Evolutionary conservation across 2,329 filamentous ascomycete species (phyloP).

Genomic region (Cadophora malorum): DNA sequence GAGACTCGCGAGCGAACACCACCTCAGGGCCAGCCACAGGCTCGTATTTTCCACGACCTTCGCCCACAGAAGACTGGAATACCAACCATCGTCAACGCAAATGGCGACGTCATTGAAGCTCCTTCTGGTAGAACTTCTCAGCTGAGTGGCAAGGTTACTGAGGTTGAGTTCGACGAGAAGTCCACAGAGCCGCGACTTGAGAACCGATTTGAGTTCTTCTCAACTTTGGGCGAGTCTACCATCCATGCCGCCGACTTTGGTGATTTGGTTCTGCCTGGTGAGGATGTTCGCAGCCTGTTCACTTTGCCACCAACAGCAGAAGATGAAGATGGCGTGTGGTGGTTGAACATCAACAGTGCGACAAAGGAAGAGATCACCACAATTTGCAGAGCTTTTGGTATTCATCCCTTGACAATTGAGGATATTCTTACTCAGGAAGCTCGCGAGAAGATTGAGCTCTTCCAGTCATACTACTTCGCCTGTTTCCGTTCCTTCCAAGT

Average conservation of each 20-base stretch:
- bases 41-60: slow-evolving; percentile 45
- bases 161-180: slow-evolving; percentile 32
- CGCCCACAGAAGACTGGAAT: slow-evolving; percentile 33
- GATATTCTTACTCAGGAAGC: slow-evolving; percentile 96
- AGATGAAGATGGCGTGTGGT: slow-evolving; percentile 86
- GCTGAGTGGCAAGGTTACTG: slow-evolving; percentile 54
- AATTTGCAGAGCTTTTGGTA: slow-evolving; percentile 92
- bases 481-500: slow-evolving; percentile 92
- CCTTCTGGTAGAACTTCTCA: slow-evolving; percentile 53
- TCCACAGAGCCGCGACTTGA: slow-evolving; percentile 39
- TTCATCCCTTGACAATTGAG: slow-evolving; percentile 94
- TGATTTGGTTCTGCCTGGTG: slow-evolving; percentile 86
- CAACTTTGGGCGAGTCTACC: slow-evolving; percentile 90
- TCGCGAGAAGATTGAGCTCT: slow-evolving; percentile 97
- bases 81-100: slow-evolving; percentile 49
- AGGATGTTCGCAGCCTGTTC: slow-evolving; percentile 89
- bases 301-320: slow-evolving; percentile 67
- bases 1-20: slow-evolving; percentile 54
- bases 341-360: slow-evolving; percentile 92
- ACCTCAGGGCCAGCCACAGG: slow-evolving; percentile 42
- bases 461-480: slow-evolving; percentile 97
- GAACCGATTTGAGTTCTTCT: slow-evolving; percentile 93
- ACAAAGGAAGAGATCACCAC: slow-evolving; percentile 86
- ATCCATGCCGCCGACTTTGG: slow-evolving; percentile 90
- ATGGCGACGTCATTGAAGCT: slow-evolving; percentile 64